phyloP scores from a whole-genome alignment of 768 basidiomycete species.

The Suillus plorans region DNA sequence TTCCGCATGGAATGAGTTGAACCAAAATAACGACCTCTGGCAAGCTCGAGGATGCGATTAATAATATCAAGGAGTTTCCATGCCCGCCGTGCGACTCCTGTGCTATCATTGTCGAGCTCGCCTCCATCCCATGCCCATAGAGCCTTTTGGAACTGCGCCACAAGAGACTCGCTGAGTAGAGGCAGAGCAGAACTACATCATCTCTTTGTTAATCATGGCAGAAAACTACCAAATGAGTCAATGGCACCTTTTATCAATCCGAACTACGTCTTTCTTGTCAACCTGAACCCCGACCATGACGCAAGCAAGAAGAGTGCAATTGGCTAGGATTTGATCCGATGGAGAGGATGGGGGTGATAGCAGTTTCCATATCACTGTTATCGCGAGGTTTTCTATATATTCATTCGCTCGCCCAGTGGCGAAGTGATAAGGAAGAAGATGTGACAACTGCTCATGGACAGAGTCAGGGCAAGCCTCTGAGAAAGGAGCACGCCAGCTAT shows the following conservation, averaged over 20 bases:
- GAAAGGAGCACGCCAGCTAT: too few species aligned
- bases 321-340: neutral
- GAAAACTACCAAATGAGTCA: neutral
- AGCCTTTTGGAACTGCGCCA: too few species aligned
- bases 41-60: neutral
- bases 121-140: too few species aligned
- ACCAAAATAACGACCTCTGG: accelerated
- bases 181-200: neutral
- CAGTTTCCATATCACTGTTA: neutral
- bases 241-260: neutral
- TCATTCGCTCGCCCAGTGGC: neutral
- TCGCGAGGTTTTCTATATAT: neutral
- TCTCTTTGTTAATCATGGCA: neutral
- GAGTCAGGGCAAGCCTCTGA: neutral
- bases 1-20: neutral
- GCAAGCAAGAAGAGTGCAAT: neutral
- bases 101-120: neutral
- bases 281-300: neutral
- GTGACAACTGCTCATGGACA: neutral
- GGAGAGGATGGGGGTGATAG: neutral
- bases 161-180: neutral
- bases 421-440: neutral
- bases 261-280: neutral
- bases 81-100: neutral
- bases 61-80: neutral